phyloP scores from a whole-genome alignment of 805 yeast species.

The Metschnikowia reukaufii region DNA sequence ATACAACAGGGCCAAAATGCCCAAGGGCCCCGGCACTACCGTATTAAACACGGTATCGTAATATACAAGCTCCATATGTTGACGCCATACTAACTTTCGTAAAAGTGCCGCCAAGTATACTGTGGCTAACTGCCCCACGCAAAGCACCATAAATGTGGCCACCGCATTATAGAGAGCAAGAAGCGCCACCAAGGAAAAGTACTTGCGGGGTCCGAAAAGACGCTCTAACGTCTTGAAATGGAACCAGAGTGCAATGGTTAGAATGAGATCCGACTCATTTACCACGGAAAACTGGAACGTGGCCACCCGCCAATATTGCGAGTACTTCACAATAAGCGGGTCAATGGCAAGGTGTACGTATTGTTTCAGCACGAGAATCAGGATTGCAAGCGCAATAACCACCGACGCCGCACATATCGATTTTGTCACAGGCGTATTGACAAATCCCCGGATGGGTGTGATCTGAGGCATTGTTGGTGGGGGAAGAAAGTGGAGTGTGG shows the following conservation, averaged over 20 bases:
- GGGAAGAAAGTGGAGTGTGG: constrained; percentile 1
- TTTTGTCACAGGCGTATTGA: constrained; percentile 45
- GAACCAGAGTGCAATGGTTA: constrained; percentile 47
- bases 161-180: constrained; percentile 49
- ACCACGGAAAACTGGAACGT: constrained; percentile 53
- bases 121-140: constrained; percentile 40
- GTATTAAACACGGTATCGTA: constrained; percentile 33
- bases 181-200: constrained; percentile 46
- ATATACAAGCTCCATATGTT: constrained; percentile 16
- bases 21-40: constrained; percentile 41
- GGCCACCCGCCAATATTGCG: constrained; percentile 57
- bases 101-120: constrained; percentile 37
- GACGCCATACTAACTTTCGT: constrained; percentile 5
- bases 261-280: constrained; percentile 57
- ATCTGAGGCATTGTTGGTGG: constrained; percentile 32
- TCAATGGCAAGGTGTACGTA: constrained; percentile 43
- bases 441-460: constrained; percentile 44
- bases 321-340: constrained; percentile 55
- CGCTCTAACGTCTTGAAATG: constrained; percentile 58
- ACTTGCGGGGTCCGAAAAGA: constrained; percentile 55
- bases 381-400: constrained; percentile 38
- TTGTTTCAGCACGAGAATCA: constrained; percentile 47
- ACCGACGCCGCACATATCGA: constrained; percentile 36
- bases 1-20: constrained; percentile 39
- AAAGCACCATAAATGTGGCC: constrained; percentile 37